These are phyloP conservation scores for Aspergillus sclerotiicarbonarius DNA, from an alignment of 495 filamentous ascomycete genomes.

Conservation along the genomic window DNA sequence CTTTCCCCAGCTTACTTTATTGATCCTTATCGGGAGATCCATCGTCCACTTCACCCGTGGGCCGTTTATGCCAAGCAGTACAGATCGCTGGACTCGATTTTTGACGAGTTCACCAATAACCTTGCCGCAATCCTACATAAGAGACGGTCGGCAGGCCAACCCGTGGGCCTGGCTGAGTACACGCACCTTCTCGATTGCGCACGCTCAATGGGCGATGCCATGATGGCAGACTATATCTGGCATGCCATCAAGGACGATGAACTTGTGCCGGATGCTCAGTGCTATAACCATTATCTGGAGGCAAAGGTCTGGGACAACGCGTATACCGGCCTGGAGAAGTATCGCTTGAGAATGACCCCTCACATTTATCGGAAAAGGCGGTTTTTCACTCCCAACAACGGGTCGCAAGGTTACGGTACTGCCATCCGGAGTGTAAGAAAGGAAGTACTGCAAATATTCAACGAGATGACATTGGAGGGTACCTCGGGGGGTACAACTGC, in stretches of 20 bases:
- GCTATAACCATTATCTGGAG: slow-evolving; percentile 59
- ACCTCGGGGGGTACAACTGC: slow-evolving; percentile 51
- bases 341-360: slow-evolving; percentile 42
- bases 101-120: slow-evolving; percentile 39
- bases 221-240: slow-evolving; percentile 53
- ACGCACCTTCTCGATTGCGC: slow-evolving; percentile 57
- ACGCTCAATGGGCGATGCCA: slow-evolving; percentile 43
- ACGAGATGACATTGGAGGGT: slow-evolving; percentile 50
- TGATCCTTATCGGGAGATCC: slow-evolving; percentile 47
- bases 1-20: slow-evolving; percentile 45
- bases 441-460: slow-evolving; percentile 38
- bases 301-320: slow-evolving; percentile 43
- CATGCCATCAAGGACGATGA: slow-evolving; percentile 36
- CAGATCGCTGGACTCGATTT: slow-evolving; percentile 29
- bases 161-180: slow-evolving; percentile 49
- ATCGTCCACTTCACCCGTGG: slow-evolving; percentile 45
- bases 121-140: slow-evolving; percentile 37
- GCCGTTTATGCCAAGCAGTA: slow-evolving; percentile 27
- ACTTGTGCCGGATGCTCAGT: slow-evolving; percentile 46
- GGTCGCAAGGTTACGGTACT: slow-evolving; percentile 37
- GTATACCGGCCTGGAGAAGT: slow-evolving; percentile 34
- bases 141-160: slow-evolving; percentile 26
- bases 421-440: slow-evolving; percentile 32
- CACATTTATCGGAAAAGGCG: slow-evolving; percentile 30
- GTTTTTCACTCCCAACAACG: slow-evolving; percentile 12